phyloP scores from a whole-genome alignment of 2,329 filamentous ascomycete species.

The Trichoderma sp. region DNA sequence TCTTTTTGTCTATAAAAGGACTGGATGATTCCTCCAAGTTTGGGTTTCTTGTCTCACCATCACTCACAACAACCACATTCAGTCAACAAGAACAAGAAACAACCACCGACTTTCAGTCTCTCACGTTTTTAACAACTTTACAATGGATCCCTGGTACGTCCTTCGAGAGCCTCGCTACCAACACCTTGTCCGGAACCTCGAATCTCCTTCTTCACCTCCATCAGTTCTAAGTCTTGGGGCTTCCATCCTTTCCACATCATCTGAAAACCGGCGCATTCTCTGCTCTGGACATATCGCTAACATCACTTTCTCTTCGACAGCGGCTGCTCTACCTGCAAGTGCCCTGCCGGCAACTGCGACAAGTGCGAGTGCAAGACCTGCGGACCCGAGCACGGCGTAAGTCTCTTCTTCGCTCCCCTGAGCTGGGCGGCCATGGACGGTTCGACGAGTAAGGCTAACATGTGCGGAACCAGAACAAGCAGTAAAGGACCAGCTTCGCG shows the following conservation, averaged over 20 bases:
- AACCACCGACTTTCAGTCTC: constrained; percentile 5
- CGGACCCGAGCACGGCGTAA: not conserved
- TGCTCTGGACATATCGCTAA: not conserved
- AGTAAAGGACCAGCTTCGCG: not conserved
- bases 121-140: not conserved
- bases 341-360: constrained; percentile 12
- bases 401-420: not conserved
- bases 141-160: constrained; percentile 26
- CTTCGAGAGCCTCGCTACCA: not conserved
- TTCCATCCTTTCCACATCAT: not conserved
- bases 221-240: not conserved
- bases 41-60: not conserved
- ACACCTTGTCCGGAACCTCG: not conserved
- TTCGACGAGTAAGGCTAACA: not conserved
- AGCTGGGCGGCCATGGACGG: not conserved
- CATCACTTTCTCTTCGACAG: not conserved
- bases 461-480: not conserved
- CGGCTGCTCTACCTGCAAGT: constrained; percentile 19
- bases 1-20: constrained; percentile 15
- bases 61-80: not conserved
- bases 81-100: not conserved
- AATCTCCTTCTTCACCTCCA: not conserved
- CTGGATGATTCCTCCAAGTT: not conserved
- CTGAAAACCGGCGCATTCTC: too few relatives aligned
- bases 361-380: constrained; percentile 18